Evolutionary conservation across 2,329 filamentous ascomycete genomes (phyloP).

Genomic region (Endoconidiophora laricicola): DNA sequence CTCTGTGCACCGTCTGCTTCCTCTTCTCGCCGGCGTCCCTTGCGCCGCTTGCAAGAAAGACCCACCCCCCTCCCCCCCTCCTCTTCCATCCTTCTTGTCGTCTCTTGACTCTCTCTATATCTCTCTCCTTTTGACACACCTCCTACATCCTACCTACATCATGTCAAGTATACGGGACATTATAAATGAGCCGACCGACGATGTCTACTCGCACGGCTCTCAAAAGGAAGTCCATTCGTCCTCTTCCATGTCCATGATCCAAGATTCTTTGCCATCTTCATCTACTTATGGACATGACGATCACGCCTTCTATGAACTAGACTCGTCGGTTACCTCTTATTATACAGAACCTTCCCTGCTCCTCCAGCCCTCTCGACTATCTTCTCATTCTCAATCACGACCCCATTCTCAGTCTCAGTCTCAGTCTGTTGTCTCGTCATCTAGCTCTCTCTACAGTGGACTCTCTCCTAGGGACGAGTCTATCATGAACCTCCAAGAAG

Average conservation of each 20-base stretch:
- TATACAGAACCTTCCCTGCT: neutral
- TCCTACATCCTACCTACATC: neutral
- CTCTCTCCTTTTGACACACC: constrained; percentile 2
- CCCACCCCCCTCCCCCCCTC: constrained; percentile 1
- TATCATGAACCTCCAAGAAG: too few species aligned
- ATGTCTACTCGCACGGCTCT: constrained; percentile 8
- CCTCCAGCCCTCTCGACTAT: neutral
- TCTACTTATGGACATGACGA: neutral
- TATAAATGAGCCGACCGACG: constrained; percentile 6
- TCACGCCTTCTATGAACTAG: neutral
- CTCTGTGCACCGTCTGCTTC: neutral
- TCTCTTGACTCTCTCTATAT: neutral
- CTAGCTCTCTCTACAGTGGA: neutral
- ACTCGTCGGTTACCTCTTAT: neutral
- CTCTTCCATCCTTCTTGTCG: neutral
- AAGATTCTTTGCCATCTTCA: constrained; percentile 2
- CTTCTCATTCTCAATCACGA: neutral
- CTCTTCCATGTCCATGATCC: constrained; percentile 1
- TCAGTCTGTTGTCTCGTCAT: neutral
- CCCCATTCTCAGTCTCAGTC: neutral
- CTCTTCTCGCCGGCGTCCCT: neutral
- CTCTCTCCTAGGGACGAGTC: too few species aligned
- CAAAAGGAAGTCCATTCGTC: constrained; percentile 11
- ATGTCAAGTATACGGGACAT: constrained; percentile 13
- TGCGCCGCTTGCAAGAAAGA: constrained; percentile 1